Conservation (phyloP, 148 eudicot species). For the Camellia lanceoleosa region DNA sequence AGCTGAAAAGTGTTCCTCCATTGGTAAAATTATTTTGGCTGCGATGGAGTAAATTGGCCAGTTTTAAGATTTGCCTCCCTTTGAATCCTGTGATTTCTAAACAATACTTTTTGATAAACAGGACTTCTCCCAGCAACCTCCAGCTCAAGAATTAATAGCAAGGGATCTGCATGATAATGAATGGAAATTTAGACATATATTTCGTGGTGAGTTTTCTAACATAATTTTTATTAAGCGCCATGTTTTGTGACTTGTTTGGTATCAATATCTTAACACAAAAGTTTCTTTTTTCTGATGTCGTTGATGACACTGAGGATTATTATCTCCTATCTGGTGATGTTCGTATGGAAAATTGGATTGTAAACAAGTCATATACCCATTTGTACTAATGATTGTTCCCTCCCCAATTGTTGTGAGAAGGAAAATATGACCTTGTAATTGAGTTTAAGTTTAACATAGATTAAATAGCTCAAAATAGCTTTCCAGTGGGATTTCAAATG, state of each 20-base stretch:
- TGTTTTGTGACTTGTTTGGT: neutral
- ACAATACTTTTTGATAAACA: conserved; percentile 15
- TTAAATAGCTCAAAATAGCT: no score
- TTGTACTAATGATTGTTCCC: neutral
- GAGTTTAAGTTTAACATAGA: no score
- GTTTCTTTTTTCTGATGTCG: neutral
- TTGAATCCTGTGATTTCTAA: neutral
- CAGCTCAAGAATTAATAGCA: conserved; percentile 48
- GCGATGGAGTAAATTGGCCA: neutral
- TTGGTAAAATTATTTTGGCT: conserved; percentile 30
- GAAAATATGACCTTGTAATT: neutral
- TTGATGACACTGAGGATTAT: no score
- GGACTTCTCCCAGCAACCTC: conserved; percentile 50
- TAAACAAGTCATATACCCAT: neutral
- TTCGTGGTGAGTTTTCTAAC: conserved; percentile 35
- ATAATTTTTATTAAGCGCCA: neutral
- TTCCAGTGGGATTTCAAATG: no score
- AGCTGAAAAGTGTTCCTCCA: conserved; percentile 52
- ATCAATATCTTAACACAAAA: neutral
- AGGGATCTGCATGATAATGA: conserved; percentile 46
- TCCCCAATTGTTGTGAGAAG: neutral
- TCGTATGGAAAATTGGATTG: no score
- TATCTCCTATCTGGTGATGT: neutral
- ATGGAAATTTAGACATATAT: conserved; percentile 57
- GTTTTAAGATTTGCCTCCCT: neutral